These are phyloP conservation scores for Fusarium albidum DNA, from an alignment of 2,329 filamentous ascomycete genomes.

Conservation along the genomic window DNA sequence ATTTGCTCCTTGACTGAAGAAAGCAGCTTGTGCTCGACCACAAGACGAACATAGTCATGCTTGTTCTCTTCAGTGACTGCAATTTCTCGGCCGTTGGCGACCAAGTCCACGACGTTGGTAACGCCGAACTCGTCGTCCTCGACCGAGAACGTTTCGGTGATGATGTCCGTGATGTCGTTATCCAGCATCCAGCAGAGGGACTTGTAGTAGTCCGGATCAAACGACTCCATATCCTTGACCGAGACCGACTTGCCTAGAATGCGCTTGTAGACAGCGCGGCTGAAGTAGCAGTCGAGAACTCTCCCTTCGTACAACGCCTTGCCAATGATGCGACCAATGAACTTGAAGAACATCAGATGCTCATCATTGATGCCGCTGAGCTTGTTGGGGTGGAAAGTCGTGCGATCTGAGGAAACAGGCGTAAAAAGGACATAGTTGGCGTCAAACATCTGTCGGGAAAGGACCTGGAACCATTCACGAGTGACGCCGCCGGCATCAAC, in stretches of 20 bases:
- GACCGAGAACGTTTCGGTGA: constrained; percentile 94
- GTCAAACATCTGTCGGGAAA: constrained; percentile 98
- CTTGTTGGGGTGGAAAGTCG: constrained; percentile 98
- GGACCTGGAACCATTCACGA: constrained; percentile 98
- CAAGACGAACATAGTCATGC: constrained; percentile 92
- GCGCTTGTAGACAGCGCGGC: constrained; percentile 96
- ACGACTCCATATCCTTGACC: constrained; percentile 99
- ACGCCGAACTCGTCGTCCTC: constrained; percentile 95
- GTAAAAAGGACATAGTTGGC: constrained; percentile 97
- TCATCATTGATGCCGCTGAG: constrained; percentile 94
- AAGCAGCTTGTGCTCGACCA: constrained; percentile 92
- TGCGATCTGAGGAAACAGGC: constrained; percentile 94
- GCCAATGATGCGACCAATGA: constrained; percentile 97
- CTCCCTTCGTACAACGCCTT: constrained; percentile 97
- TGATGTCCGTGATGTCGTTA: constrained; percentile 98
- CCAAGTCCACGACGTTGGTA: constrained; percentile 84
- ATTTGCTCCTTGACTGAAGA: constrained; percentile 95
- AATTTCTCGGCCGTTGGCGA: constrained; percentile 88
- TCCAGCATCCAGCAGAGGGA: constrained; percentile 98
- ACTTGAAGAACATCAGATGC: constrained; percentile 98
- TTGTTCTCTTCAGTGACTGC: constrained; percentile 98
- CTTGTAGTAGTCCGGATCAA: constrained; percentile 99
- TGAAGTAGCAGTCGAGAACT: constrained; percentile 98
- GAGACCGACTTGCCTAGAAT: constrained; percentile 95
- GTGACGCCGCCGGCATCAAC: constrained; percentile 98